Percentiles rank a stretch among this genome's conserved stretches.
These are phyloP conservation scores for Colletotrichum limetticola DNA, from an alignment of 2,329 filamentous ascomycete species.

Conservation along the genomic window DNA sequence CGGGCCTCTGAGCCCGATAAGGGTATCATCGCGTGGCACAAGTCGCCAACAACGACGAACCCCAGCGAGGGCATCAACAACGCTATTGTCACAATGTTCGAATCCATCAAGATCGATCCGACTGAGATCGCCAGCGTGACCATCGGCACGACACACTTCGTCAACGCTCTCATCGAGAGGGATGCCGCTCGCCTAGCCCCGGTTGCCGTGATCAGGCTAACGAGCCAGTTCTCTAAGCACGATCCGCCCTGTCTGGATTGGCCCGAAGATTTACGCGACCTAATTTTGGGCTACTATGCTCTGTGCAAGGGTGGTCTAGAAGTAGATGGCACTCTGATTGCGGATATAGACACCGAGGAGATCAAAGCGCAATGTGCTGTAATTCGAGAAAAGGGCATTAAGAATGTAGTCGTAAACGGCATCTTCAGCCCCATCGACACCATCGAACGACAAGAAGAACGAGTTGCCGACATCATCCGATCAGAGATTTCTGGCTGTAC, in stretches of 20 bases:
- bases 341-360: slow-evolving; percentile 53
- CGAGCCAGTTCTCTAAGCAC: slow-evolving; percentile 63
- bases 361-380: slow-evolving; percentile 51
- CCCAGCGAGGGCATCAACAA: slow-evolving; percentile 57
- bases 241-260: slow-evolving; percentile 63
- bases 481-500: slow-evolving; percentile 44
- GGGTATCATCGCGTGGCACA: slow-evolving; percentile 58
- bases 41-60: slow-evolving; percentile 58
- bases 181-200: slow-evolving; percentile 57
- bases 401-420: slow-evolving; percentile 58
- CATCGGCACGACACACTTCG: slow-evolving; percentile 67
- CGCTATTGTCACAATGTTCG: slow-evolving; percentile 56
- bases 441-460: slow-evolving; percentile 58
- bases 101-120: slow-evolving; percentile 43
- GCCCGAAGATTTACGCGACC: slow-evolving; percentile 57
- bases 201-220: slow-evolving; percentile 65
- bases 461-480: slow-evolving; percentile 53
- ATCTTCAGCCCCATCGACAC: slow-evolving; percentile 65
- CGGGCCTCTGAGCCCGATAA: slow-evolving; percentile 45
- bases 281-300: slow-evolving; percentile 58
- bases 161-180: slow-evolving; percentile 66
- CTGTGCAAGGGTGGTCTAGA: slow-evolving; percentile 62
- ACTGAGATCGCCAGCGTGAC: slow-evolving; percentile 57
- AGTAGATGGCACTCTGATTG: slow-evolving; percentile 59
- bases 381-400: slow-evolving; percentile 55